Evolutionary conservation across 2,329 filamentous ascomycete species (phyloP), one percentile per base, ranked within the genome.

Genomic region (Penicillium sp.): DNA sequence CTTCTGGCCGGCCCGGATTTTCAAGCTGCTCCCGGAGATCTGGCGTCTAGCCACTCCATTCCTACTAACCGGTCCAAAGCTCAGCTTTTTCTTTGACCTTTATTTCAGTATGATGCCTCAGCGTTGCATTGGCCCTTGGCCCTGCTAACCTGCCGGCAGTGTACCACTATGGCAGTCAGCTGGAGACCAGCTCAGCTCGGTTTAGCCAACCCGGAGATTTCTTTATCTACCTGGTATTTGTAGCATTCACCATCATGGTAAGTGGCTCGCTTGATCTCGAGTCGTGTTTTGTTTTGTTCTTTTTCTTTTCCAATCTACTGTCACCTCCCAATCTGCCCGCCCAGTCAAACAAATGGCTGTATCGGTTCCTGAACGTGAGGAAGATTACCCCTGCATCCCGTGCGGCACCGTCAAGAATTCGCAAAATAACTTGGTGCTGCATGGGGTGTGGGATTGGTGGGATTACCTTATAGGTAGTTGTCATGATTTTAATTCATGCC

Each of bases 291-390:
- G 40, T 40, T 23, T 51, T 49, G 14, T 15, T 31, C 6, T 56
- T 53, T 59, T 55, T 54, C 51, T 45, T 60, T 61, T 54, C 57
- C 55, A 56, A n/a, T n/a, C n/a, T 57, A 56, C 55, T 47, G 35
- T 58, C 72, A 84, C 85, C 85, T 87, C 84, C 78, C 78, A 82
- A 89, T 89, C 88, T 90, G 88, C 88, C 87, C 88, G 88, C 83
- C 85, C 87, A 89, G 87, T 82, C 70, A 64, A 60, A 69, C 58
- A 77, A 40, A 82, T 87, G 85, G 80, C 87, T 89, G 87, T 87
- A 82, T 75, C 87, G 88, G 87, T 90, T 90, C 88, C 88, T 90
- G 87, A 79, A 89, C 86, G 77, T 80, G 88, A 90, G 88, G 88
- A 82, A 90, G 87, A 90, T 84, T 79, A 84, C 85, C 87, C 86